Evolutionary conservation across 2,329 filamentous ascomycete species (phyloP).

Genomic region (Orbilia brochopaga): DNA sequence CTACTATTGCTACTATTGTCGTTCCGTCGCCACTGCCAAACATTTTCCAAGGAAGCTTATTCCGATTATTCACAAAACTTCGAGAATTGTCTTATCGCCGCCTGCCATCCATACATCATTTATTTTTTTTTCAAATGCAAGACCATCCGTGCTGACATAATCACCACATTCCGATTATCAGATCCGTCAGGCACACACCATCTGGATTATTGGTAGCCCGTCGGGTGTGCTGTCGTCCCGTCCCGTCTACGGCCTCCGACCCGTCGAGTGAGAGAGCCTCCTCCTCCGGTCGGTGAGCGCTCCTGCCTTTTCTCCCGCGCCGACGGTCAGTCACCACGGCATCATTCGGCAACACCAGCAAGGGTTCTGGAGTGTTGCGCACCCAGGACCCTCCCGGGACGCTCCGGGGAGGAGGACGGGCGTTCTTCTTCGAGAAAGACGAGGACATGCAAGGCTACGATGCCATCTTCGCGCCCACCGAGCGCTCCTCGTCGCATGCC

Average conservation of each 20-base stretch:
- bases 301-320: constrained; percentile 24
- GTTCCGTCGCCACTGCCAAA: too few relatives aligned
- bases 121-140: constrained; percentile 14
- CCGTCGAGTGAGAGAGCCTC: constrained; percentile 3
- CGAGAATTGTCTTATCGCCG: constrained; percentile 13
- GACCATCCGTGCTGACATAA: constrained; percentile 40
- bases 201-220: constrained; percentile 7
- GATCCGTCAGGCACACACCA: constrained; percentile 31
- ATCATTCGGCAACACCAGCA: constrained; percentile 43
- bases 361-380: constrained; percentile 40
- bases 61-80: constrained; percentile 7
- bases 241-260: constrained; percentile 7
- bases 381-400: constrained; percentile 48
- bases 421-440: constrained; percentile 38
- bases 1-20: background rate
- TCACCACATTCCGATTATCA: constrained; percentile 17
- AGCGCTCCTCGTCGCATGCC: constrained; percentile 4
- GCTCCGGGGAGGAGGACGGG: constrained; percentile 41
- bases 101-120: constrained; percentile 21
- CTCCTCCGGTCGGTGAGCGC: constrained; percentile 25
- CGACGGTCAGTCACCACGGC: constrained; percentile 50
- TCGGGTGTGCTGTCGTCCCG: constrained; percentile 2
- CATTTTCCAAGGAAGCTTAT: background rate
- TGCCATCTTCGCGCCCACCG: constrained; percentile 35
- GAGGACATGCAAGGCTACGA: constrained; percentile 26